Conservation (phyloP, 2,329 filamentous ascomycete genomes). For the Aplosporella prunicola region DNA sequence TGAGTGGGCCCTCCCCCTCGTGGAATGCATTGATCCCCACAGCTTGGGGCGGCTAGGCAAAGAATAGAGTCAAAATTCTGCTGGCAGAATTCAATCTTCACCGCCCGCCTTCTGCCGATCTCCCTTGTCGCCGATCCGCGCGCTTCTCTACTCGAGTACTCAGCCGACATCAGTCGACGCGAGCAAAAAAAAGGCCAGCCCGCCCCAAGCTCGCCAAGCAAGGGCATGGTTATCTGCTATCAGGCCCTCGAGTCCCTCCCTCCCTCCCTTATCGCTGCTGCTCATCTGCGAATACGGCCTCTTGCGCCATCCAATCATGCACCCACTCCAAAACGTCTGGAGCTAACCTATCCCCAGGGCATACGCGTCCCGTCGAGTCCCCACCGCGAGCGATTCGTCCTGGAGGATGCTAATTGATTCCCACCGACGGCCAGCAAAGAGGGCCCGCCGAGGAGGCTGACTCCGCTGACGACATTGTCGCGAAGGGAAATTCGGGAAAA, state of each 20-base stretch:
- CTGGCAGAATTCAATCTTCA: constrained; percentile 7
- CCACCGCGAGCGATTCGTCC: too few relatives aligned
- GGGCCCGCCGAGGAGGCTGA: constrained; percentile 6
- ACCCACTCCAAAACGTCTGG: not conserved
- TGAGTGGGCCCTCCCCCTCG: too few relatives aligned
- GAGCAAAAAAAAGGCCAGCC: too few relatives aligned
- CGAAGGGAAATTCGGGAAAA: constrained; percentile 3
- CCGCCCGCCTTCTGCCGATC: constrained; percentile 6
- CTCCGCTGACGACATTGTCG: constrained; percentile 7
- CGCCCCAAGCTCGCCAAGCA: constrained; percentile 3
- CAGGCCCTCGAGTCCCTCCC: constrained; percentile 1
- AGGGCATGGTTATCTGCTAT: too few relatives aligned
- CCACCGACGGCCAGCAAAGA: constrained; percentile 1
- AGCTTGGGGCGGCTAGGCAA: too few relatives aligned
- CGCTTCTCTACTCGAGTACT: too few relatives aligned
- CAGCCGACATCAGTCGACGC: too few relatives aligned
- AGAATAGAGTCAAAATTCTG: constrained; percentile 10
- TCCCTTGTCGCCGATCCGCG: constrained; percentile 8
- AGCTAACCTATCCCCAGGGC: constrained; percentile 1
- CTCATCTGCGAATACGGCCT: constrained; percentile 7
- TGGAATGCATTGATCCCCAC: too few relatives aligned
- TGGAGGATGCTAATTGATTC: not conserved
- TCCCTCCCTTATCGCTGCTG: too few relatives aligned
- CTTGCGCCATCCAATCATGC: not conserved
- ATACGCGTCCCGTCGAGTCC: constrained; percentile 3